Conservation (phyloP, 1,284 basidiomycete species). For the Cryptococcus maquisensis region DNA sequence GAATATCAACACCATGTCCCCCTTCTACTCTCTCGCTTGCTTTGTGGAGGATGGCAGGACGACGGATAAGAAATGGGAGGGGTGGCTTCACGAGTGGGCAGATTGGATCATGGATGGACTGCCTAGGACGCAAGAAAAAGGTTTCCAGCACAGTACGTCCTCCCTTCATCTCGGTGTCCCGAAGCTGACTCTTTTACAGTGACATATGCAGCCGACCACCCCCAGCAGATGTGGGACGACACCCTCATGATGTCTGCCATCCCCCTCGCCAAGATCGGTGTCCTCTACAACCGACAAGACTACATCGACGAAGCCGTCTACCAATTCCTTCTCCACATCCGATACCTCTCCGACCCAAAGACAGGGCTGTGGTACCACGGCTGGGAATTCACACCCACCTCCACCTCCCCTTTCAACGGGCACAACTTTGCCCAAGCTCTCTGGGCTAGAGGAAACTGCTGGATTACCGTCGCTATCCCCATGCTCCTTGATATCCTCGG, state of each 20-base stretch:
- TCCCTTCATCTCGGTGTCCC: constrained; percentile 12
- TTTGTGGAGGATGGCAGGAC: constrained; percentile 41
- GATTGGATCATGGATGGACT: constrained; percentile 62
- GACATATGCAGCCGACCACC: constrained; percentile 57
- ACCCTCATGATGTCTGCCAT: constrained; percentile 60
- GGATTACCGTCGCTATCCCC: constrained; percentile 61
- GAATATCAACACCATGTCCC: constrained; percentile 67
- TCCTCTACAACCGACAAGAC: constrained; percentile 55
- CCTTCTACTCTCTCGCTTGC: constrained; percentile 58
- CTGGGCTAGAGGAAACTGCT: constrained; percentile 65
- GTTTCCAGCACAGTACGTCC: constrained; percentile 56
- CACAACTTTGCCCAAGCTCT: constrained; percentile 55
- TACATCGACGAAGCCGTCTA: constrained; percentile 63
- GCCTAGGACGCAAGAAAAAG: constrained; percentile 56
- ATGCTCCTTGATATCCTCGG: constrained; percentile 58
- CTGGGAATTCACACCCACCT: constrained; percentile 36
- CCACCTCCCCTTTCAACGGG: constrained; percentile 15
- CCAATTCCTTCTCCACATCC: constrained; percentile 56
- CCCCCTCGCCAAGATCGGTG: constrained; percentile 60
- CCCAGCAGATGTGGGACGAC: constrained; percentile 64
- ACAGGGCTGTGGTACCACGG: constrained; percentile 50
- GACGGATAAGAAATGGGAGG: constrained; percentile 29
- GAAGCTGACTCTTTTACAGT: constrained; percentile 19
- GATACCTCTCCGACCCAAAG: constrained; percentile 37
- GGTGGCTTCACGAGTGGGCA: constrained; percentile 58